Conservation (phyloP, 768 basidiomycete genomes). For the Hygrocybe coccinea region DNA sequence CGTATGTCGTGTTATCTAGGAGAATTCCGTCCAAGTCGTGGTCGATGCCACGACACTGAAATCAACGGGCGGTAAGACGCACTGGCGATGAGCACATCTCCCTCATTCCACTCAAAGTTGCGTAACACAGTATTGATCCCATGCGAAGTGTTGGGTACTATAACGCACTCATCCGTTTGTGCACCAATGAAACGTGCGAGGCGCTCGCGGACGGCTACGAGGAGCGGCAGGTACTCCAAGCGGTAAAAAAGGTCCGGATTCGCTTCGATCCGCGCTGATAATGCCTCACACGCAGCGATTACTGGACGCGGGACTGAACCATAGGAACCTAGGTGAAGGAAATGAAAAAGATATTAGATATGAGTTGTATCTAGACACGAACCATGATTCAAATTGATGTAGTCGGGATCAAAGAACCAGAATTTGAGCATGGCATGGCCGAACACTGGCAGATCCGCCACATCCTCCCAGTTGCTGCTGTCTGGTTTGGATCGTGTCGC, state of each 20-base stretch:
- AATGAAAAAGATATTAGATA: neutral
- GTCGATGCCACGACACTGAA: neutral
- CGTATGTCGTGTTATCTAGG: conserved; percentile 39
- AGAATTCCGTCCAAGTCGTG: neutral
- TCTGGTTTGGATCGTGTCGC: neutral
- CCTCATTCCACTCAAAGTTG: conserved; percentile 57
- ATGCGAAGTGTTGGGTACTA: conserved; percentile 52
- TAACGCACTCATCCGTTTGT: conserved; percentile 42
- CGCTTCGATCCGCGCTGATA: conserved; percentile 38
- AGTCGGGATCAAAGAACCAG: conserved; percentile 41
- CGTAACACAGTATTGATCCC: conserved; percentile 57
- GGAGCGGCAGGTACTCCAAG: conserved; percentile 24
- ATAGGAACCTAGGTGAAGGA: conserved; percentile 25
- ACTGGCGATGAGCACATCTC: conserved; percentile 61
- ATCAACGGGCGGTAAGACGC: conserved; percentile 1
- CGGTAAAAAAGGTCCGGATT: conserved; percentile 50
- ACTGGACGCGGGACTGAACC: conserved; percentile 49
- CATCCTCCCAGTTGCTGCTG: neutral
- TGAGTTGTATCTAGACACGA: conserved; percentile 22
- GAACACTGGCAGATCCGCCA: conserved; percentile 30
- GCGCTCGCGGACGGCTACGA: conserved; percentile 37
- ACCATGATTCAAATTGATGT: conserved; percentile 43
- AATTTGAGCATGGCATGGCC: conserved; percentile 41
- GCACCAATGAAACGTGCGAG: conserved; percentile 49
- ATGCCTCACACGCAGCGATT: conserved; percentile 31